Conservation (phyloP, 2,329 filamentous ascomycete species). For the Leptographium procerum region DNA sequence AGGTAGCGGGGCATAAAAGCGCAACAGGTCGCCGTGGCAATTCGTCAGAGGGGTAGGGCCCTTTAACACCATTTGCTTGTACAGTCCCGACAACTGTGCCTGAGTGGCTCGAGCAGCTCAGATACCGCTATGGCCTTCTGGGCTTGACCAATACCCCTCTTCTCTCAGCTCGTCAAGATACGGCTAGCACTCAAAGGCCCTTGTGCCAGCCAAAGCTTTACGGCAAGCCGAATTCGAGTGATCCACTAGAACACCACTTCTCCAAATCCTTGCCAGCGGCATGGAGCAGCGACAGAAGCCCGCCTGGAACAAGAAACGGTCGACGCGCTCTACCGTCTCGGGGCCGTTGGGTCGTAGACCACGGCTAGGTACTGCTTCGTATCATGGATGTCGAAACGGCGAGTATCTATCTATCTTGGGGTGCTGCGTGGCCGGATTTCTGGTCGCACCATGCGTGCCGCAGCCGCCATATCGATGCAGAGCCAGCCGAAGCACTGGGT, state of each 20-base stretch:
- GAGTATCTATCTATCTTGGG: neutral
- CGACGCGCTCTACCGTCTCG: neutral
- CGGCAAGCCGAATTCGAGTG: neutral
- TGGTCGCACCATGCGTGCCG: neutral
- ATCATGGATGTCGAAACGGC: neutral
- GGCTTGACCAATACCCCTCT: too few relatives aligned
- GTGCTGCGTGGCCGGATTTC: neutral
- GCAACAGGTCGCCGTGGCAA: too few relatives aligned
- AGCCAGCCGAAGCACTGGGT: neutral
- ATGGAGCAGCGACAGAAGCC: neutral
- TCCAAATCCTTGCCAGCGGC: neutral
- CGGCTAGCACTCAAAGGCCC: too few relatives aligned
- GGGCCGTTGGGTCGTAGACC: neutral
- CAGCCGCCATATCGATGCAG: neutral
- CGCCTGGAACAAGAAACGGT: neutral
- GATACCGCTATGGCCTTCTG: too few relatives aligned
- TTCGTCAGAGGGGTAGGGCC: too few relatives aligned
- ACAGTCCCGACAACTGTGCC: too few relatives aligned
- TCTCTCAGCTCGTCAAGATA: too few relatives aligned
- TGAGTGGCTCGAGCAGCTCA: too few relatives aligned
- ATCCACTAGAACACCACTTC: neutral
- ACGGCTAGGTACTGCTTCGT: neutral
- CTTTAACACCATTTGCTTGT: too few relatives aligned
- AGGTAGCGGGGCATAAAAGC: too few relatives aligned
- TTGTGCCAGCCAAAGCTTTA: neutral